phyloP scores from a whole-genome alignment of 768 basidiomycete genomes.

The Sarcomyxa edulis region DNA sequence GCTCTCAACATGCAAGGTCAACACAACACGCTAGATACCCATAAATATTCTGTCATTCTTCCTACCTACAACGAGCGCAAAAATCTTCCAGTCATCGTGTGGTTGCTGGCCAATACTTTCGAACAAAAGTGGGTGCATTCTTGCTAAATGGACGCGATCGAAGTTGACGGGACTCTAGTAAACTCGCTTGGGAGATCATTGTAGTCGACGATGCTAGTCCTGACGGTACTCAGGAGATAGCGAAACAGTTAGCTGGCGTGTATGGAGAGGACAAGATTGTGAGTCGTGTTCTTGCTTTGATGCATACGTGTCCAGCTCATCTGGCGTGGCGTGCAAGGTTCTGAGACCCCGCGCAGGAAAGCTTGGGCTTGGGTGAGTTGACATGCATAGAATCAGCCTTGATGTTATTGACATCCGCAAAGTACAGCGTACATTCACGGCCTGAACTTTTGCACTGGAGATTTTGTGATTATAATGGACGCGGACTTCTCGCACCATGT shows the following conservation, averaged over 20 bases:
- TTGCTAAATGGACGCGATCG: neutral
- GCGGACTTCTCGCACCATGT: slow-evolving; percentile 96
- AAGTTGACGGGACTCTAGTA: slow-evolving; percentile 30
- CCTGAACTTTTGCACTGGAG: slow-evolving; percentile 81
- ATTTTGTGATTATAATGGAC: slow-evolving; percentile 97
- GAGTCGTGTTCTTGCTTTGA: slow-evolving; percentile 7
- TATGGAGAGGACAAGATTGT: slow-evolving; percentile 88
- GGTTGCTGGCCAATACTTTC: slow-evolving; percentile 79
- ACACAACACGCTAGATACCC: slow-evolving; percentile 43
- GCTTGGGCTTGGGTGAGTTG: slow-evolving; percentile 76
- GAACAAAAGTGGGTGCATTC: slow-evolving; percentile 58
- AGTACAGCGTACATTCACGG: slow-evolving; percentile 94
- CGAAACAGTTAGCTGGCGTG: slow-evolving; percentile 64
- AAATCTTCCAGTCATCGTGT: slow-evolving; percentile 84
- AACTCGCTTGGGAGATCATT: slow-evolving; percentile 82
- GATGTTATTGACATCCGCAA: slow-evolving; percentile 9
- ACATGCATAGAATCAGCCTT: neutral
- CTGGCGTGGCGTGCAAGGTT: slow-evolving; percentile 35
- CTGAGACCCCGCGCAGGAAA: slow-evolving; percentile 87
- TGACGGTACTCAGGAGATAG: slow-evolving; percentile 89
- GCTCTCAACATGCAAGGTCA: slow-evolving; percentile 65
- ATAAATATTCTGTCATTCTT: slow-evolving; percentile 89
- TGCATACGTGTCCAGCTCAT: neutral
- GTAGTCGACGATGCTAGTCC: slow-evolving; percentile 92
- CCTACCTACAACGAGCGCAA: slow-evolving; percentile 94